These are phyloP conservation scores for Vigna angularis DNA, from an alignment of 306 rosid genomes.

Conservation along the genomic window DNA sequence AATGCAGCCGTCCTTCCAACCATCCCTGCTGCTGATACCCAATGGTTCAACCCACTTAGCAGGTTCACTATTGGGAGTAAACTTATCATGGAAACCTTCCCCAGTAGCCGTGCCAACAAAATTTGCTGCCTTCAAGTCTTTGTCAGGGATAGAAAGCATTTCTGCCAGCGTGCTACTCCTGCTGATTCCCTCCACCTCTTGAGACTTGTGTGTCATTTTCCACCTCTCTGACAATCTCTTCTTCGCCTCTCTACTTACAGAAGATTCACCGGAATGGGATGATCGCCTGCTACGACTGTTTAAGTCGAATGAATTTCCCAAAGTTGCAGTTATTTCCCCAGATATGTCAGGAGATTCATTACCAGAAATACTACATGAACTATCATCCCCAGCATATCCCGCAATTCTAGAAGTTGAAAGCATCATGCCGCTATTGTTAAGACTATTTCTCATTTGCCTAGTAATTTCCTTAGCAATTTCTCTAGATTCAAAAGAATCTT, in stretches of 20 bases:
- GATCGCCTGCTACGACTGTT: conserved; percentile 61
- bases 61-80: conserved; percentile 53
- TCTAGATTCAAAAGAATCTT: conserved; percentile 72
- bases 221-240: conserved; percentile 94
- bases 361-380: conserved; percentile 70
- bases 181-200: conserved; percentile 52
- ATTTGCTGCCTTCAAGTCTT: conserved; percentile 50
- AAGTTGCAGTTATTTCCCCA: conserved; percentile 53
- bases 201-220: conserved; percentile 76
- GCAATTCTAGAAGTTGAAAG: conserved; percentile 61
- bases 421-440: conserved; percentile 45
- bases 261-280: conserved; percentile 65
- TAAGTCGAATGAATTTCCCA: conserved; percentile 52
- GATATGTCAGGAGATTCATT: conserved; percentile 69
- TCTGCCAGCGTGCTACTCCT: conserved; percentile 93
- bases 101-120: conserved; percentile 48
- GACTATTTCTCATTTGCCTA: conserved; percentile 70
- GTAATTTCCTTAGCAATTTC: conserved; percentile 84
- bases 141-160: conserved; percentile 88
- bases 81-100: conserved; percentile 52
- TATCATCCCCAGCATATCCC: conserved; percentile 74
- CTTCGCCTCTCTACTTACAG: conserved; percentile 89
- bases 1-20: conserved; percentile 81
- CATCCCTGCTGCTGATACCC: conserved; percentile 98
- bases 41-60: conserved; percentile 66